Conservation (phyloP, 768 basidiomycete species). For the Tricholoma flavovirens region DNA sequence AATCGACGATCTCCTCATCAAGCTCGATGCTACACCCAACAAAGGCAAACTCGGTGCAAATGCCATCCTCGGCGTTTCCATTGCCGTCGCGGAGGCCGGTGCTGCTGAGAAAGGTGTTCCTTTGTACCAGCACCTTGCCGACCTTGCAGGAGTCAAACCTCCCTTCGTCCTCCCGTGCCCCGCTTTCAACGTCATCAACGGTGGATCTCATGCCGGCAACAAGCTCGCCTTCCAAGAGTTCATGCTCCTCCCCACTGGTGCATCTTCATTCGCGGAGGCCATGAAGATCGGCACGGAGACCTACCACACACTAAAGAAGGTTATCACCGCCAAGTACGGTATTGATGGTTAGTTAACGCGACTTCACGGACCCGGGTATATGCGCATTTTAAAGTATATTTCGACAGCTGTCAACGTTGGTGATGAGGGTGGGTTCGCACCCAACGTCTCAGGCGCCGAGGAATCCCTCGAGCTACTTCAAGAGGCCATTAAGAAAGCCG, state of each 20-base stretch:
- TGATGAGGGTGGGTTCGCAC: slow-evolving; percentile 99
- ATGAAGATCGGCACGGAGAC: slow-evolving; percentile 99
- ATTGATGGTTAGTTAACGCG: slow-evolving; percentile 72
- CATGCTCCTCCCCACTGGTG: slow-evolving; percentile 97
- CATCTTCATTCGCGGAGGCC: slow-evolving; percentile 87
- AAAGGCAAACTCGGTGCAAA: slow-evolving; percentile 99
- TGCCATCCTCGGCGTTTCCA: slow-evolving; percentile 97
- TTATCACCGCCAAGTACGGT: slow-evolving; percentile 98
- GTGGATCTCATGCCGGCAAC: slow-evolving; percentile 99
- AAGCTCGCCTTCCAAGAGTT: slow-evolving; percentile 99
- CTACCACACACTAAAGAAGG: slow-evolving; percentile 97
- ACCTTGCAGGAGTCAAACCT: slow-evolving; percentile 90
- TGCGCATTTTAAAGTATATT: slow-evolving; percentile 8
- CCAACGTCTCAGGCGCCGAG: slow-evolving; percentile 95
- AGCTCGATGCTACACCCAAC: slow-evolving; percentile 95
- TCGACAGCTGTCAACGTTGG: slow-evolving; percentile 91
- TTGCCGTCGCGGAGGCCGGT: slow-evolving; percentile 89
- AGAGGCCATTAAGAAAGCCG: slow-evolving; percentile 96
- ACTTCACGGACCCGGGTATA: slow-evolving; percentile 1
- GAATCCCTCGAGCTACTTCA: slow-evolving; percentile 94
- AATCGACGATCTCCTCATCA: slow-evolving; percentile 96
- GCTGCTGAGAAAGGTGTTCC: slow-evolving; percentile 94
- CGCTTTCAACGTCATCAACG: slow-evolving; percentile 99
- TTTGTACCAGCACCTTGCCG: slow-evolving; percentile 93
- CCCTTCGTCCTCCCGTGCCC: slow-evolving; percentile 91